Conservation (phyloP, 139 green algal species). For the Penium margaritaceum region DNA sequence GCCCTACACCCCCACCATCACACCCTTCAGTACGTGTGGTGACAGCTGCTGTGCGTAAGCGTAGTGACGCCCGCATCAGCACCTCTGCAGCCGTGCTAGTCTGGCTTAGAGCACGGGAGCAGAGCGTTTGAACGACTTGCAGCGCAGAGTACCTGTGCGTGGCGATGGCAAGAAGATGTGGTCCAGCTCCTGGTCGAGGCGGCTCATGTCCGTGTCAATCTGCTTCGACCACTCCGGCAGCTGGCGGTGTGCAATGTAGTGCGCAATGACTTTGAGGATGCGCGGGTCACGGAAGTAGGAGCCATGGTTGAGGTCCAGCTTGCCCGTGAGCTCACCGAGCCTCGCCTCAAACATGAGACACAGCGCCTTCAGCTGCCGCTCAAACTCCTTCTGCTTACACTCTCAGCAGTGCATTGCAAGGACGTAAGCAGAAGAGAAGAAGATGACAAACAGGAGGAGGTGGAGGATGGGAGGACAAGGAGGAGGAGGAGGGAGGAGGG, state of each 20-base stretch:
- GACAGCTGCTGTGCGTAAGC: no score
- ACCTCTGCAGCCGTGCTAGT: no score
- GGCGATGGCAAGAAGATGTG: no score
- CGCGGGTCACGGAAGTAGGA: background rate
- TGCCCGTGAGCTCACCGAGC: background rate
- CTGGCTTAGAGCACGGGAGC: no score
- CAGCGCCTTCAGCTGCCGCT: background rate
- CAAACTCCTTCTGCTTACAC: background rate
- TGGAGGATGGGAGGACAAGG: background rate
- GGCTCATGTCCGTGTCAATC: background rate
- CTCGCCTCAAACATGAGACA: constrained; percentile 3
- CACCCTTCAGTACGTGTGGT: no score
- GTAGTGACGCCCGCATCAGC: no score
- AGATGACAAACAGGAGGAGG: background rate
- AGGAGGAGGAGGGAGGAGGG: constrained; percentile 1
- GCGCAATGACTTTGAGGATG: background rate
- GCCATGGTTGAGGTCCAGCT: background rate
- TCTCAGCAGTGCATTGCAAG: background rate
- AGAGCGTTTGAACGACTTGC: no score
- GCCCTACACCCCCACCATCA: no score
- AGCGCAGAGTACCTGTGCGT: no score
- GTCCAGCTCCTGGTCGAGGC: no score
- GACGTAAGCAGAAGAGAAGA: background rate
- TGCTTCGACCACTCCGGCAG: background rate
- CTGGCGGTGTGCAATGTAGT: background rate